Conservation (phyloP, 441 rosid genomes). For the Gossypium aridum region DNA sequence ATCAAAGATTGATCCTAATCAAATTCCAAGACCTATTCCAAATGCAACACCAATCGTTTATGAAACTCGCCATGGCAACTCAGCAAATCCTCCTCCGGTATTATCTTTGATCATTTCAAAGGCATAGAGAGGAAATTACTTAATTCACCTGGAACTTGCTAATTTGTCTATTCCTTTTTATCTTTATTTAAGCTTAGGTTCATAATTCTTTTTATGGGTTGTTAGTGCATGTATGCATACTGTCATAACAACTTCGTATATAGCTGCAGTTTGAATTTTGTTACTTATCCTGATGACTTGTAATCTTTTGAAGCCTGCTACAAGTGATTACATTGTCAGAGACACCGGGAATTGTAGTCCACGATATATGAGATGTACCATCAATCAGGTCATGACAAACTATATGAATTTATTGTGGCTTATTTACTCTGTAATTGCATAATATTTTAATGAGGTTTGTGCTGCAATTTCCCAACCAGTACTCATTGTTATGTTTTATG, state of each 20-base stretch:
- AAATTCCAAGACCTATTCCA: conserved; percentile 56
- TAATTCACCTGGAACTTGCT: not conserved
- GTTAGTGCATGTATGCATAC: not conserved
- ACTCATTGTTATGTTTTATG: not conserved
- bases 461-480: not conserved
- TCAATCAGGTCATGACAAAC: conserved; percentile 38
- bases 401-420: not conserved
- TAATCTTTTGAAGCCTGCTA: conserved; percentile 46
- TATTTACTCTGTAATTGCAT: conserved; percentile 3
- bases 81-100: conserved; percentile 62
- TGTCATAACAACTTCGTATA: not conserved
- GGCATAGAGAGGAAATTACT: not conserved
- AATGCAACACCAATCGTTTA: conserved; percentile 34
- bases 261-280: not conserved
- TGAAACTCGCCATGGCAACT: conserved; percentile 52
- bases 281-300: conserved; percentile 9
- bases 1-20: conserved; percentile 45
- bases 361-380: conserved; percentile 53
- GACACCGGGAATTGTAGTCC: conserved; percentile 69
- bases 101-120: not conserved
- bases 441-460: not conserved
- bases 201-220: not conserved
- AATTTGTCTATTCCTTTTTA: not conserved
- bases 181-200: not conserved
- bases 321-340: conserved; percentile 47